Evolutionary conservation across 257 asterid genomes (phyloP), one percentile per base, ranked within the genome.

Genomic region (Gentiana macrophylla): DNA sequence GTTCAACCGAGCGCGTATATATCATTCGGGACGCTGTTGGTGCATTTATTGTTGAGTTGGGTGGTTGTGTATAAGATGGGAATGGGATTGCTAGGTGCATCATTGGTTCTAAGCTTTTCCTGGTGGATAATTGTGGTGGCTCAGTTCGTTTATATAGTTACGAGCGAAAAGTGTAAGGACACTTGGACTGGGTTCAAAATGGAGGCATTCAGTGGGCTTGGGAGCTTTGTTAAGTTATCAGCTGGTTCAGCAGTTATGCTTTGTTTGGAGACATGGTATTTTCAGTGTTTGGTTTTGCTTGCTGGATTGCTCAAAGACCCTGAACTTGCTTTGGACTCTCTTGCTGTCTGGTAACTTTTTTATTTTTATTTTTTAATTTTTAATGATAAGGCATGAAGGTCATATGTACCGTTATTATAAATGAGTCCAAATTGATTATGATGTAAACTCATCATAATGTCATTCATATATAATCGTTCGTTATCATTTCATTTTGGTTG

Each of bases 251-350:
- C 72, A 6, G 74, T 73, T 11, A 73, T 73, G 78, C 34, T 69
- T 45, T 74, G 79, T 36, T 67, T 74, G 79, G 79, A 74, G 37
- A 66, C 63, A 1, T 74, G 79, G 79, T 74, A 74, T 60, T 66
- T 66, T 24, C 79, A 74, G 51, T 55, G 66, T 2, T 44, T 74
- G 9, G 67, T 74, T 41, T 60, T 74, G 73, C n/a, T 74, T 53
- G 38, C 79, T 5, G 79, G 76, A 7, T 66, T 70, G 57, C 76
- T 74, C 3, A 50, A 68, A 36, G 49, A 74, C 38, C 76, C 76
- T 51, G 70, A 74, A 41, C 71, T 74, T 35, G 62, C 76, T 6
- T 62, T 74, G 73, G 76, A 59, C 59, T 59, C 79, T 51, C 62
- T 74, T 61, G 58, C 76, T 6, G 61, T 71, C 9, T 74, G 79